Evolutionary conservation across 2,329 filamentous ascomycete genomes (phyloP).

Genomic region (Beauveria varroae): DNA sequence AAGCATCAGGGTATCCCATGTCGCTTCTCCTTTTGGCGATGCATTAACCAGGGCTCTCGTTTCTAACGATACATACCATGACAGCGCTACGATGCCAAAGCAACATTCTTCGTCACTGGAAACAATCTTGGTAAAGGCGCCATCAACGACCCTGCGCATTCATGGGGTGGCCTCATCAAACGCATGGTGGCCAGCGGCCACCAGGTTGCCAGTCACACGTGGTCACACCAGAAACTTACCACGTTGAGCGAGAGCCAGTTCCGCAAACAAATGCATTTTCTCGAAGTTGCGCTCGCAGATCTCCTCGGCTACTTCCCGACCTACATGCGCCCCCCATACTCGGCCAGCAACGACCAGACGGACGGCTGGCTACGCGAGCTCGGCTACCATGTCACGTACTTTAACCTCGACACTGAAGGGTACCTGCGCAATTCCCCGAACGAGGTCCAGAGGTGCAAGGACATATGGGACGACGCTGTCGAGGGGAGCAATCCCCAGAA

Average conservation of each 20-base stretch:
- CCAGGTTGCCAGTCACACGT: constrained; percentile 50
- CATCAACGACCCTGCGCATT: constrained; percentile 31
- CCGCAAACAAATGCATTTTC: constrained; percentile 32
- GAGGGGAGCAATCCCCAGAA: constrained; percentile 22
- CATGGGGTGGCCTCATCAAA: constrained; percentile 28
- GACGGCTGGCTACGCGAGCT: constrained; percentile 33
- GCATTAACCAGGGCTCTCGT: too few species aligned
- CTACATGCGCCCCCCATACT: constrained; percentile 40
- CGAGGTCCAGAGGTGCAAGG: constrained; percentile 38
- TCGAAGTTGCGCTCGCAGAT: constrained; percentile 35
- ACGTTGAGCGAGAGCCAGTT: constrained; percentile 25
- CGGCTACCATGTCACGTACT: constrained; percentile 53
- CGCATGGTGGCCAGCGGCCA: constrained; percentile 48
- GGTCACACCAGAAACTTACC: constrained; percentile 37
- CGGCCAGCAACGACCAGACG: constrained; percentile 33
- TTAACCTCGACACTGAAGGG: constrained; percentile 54
- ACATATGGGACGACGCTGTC: constrained; percentile 28
- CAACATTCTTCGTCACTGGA: constrained; percentile 31
- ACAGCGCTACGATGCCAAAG: constrained; percentile 27
- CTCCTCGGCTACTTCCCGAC: constrained; percentile 33
- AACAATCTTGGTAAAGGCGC: constrained; percentile 31
- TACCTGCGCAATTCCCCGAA: constrained; percentile 45
- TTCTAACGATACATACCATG: neutral
- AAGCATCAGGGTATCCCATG: neutral
- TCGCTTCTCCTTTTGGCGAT: too few species aligned